A percentile compares a stretch with the other conserved stretches of the same genome.
Conservation (phyloP, 352 stramenopile species). For the Aphanomyces astaci region DNA sequence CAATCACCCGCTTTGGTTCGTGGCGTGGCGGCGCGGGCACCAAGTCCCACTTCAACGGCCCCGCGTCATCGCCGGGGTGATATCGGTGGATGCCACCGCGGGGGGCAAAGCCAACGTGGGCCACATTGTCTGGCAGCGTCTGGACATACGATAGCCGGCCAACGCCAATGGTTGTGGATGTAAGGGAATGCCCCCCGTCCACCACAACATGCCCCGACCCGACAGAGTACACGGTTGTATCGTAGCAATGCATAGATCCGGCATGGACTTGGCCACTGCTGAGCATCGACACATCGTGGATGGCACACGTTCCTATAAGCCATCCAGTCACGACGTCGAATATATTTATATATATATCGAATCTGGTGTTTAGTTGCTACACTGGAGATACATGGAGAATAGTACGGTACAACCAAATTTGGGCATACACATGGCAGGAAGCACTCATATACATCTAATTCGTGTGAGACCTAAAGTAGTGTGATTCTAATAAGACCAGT, state of each 20-base stretch:
- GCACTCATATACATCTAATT: too few relatives aligned
- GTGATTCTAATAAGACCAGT: background rate
- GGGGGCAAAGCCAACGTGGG: conserved; percentile 15
- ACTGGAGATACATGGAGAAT: too few relatives aligned
- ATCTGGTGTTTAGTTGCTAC: too few relatives aligned
- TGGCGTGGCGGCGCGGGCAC: background rate
- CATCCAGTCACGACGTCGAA: background rate
- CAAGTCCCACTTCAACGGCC: background rate
- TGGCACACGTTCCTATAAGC: background rate
- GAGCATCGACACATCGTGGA: conserved; percentile 11
- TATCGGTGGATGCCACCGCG: background rate
- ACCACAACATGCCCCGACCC: conserved; percentile 2
- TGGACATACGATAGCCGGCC: background rate
- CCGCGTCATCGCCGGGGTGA: background rate
- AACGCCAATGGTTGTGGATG: background rate
- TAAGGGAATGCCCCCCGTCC: background rate
- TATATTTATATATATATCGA: too few relatives aligned
- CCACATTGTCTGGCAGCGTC: background rate
- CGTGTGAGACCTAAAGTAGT: too few relatives aligned
- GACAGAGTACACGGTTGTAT: conserved; percentile 2
- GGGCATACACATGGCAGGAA: too few relatives aligned
- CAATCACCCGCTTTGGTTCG: background rate
- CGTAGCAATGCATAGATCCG: background rate
- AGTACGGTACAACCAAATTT: too few relatives aligned
- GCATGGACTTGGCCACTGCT: background rate